Conservation (phyloP, 306 rosid genomes). For the Lathyrus aphaca region DNA sequence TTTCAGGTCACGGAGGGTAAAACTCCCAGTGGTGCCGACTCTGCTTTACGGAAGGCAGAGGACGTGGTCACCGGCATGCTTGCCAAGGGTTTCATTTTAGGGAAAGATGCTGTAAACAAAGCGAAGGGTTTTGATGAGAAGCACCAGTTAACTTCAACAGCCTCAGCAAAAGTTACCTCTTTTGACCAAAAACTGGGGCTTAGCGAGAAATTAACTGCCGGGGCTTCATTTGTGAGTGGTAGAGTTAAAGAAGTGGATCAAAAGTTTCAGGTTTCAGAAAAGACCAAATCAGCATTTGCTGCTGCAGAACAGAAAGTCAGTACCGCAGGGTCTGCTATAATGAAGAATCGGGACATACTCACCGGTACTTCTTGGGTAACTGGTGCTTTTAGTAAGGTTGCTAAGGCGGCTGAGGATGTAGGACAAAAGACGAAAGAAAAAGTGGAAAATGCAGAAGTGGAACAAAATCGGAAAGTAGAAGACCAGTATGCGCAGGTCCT, state of each 20-base stretch:
- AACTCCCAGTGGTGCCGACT: conserved; percentile 62
- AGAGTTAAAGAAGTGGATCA: conserved; percentile 93
- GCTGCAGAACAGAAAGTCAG: conserved; percentile 91
- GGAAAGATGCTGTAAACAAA: conserved; percentile 87
- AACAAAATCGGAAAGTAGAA: conserved; percentile 60
- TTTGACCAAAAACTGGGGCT: conserved; percentile 89
- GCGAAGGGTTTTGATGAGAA: conserved; percentile 89
- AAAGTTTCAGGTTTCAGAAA: conserved; percentile 94
- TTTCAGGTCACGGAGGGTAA: conserved; percentile 57
- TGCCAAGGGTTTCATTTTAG: conserved; percentile 87
- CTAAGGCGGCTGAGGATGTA: conserved; percentile 93
- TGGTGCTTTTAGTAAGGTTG: conserved; percentile 80
- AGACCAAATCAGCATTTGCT: conserved; percentile 90
- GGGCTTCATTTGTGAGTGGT: conserved; percentile 73
- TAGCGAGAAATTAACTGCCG: conserved; percentile 80
- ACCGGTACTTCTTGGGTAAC: conserved; percentile 90
- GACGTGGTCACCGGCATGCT: conserved; percentile 93
- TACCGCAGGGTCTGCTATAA: conserved; percentile 86
- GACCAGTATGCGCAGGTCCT: conserved; percentile 75
- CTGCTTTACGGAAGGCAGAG: conserved; percentile 86
- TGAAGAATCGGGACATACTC: conserved; percentile 81
- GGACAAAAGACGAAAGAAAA: conserved; percentile 93
- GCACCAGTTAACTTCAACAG: conserved; percentile 79
- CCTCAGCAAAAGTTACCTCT: conserved; percentile 81
- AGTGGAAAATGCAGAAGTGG: conserved; percentile 66